phyloP scores from a whole-genome alignment of 306 rosid genomes.

The Alnus glutinosa region DNA sequence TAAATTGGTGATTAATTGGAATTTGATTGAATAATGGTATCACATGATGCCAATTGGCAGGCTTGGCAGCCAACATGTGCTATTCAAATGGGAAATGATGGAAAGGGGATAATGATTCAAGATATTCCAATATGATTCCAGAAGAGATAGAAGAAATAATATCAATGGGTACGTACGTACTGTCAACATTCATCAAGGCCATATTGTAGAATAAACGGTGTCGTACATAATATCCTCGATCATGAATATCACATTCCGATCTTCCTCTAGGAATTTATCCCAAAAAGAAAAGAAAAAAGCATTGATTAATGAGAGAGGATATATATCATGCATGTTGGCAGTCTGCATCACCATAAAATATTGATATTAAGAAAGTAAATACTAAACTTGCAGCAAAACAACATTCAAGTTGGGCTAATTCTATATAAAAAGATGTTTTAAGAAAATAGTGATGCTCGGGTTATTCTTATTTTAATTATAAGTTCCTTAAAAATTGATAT shows the following conservation, averaged over 20 bases:
- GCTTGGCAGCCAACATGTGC: neutral
- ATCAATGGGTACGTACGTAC: neutral
- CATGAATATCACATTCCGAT: neutral
- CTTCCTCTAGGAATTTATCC: neutral
- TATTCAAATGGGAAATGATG: slow-evolving; percentile 11
- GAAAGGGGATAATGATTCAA: neutral
- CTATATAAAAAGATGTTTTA: no score
- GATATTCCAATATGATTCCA: neutral
- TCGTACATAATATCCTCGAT: no score
- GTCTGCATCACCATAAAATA: neutral
- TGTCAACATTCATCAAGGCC: neutral
- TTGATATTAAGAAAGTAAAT: neutral
- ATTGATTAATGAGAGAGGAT: neutral
- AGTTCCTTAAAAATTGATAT: no score
- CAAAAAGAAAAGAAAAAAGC: neutral
- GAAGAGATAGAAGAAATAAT: neutral
- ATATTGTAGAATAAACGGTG: neutral
- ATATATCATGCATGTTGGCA: no score
- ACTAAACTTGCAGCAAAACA: neutral
- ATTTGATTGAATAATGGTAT: neutral
- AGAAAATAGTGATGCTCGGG: no score
- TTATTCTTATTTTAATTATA: no score
- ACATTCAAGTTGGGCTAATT: neutral
- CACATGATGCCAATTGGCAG: neutral
- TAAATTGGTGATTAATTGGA: neutral